Evolutionary conservation across 352 stramenopile genomes (phyloP).

Genomic region (Phytophthora pluvialis): DNA sequence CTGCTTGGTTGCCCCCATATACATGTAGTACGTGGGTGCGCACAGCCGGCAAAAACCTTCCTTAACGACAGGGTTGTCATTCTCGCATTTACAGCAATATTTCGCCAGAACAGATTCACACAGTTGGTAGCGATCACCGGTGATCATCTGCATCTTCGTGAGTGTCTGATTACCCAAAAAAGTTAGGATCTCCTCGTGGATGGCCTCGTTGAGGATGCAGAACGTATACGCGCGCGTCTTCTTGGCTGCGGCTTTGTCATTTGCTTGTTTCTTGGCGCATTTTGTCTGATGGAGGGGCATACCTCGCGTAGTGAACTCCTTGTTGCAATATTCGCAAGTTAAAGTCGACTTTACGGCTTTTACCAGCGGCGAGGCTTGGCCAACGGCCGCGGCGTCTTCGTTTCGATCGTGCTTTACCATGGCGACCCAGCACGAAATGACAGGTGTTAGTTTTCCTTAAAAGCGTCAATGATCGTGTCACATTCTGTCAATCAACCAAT

Average conservation of each 20-base stretch:
- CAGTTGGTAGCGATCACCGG: constrained; percentile 17
- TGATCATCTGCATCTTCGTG: constrained; percentile 39
- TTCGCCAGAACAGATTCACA: constrained; percentile 25
- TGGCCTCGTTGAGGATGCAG: constrained; percentile 18
- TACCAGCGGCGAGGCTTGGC: background rate
- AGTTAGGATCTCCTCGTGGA: constrained; percentile 12
- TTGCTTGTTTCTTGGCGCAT: constrained; percentile 15
- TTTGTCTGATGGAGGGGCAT: constrained; percentile 26
- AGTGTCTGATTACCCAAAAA: constrained; percentile 41
- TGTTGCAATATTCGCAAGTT: constrained; percentile 26
- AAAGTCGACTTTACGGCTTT: constrained; percentile 12
- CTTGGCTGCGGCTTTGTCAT: constrained; percentile 8
- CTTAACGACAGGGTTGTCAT: constrained; percentile 29
- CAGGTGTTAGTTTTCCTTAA: no score
- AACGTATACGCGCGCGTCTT: constrained; percentile 26
- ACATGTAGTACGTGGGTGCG: no score
- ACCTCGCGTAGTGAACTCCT: constrained; percentile 26
- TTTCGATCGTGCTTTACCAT: no score
- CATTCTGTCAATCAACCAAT: no score
- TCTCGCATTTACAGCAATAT: constrained; percentile 36
- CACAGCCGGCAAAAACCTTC: no score
- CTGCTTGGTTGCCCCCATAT: no score
- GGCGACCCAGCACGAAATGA: no score
- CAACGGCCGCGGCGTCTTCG: no score
- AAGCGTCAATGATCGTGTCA: no score